Conservation (phyloP, 2,329 filamentous ascomycete genomes). For the Penicillium sp. region DNA sequence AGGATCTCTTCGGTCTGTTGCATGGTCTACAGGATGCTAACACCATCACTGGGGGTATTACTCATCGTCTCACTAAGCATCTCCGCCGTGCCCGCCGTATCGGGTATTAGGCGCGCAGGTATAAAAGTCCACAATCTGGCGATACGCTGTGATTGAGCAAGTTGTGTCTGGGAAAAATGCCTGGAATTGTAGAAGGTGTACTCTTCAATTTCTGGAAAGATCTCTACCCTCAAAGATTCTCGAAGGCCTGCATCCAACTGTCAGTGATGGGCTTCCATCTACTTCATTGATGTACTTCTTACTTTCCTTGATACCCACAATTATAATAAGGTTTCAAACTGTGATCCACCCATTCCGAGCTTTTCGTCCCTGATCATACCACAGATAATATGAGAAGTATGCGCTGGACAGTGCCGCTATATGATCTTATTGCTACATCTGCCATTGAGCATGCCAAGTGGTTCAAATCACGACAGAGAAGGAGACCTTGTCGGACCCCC, state of each 20-base stretch:
- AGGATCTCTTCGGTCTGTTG: conserved; percentile 25
- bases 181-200: background rate
- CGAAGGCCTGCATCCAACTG: background rate
- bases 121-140: background rate
- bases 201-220: background rate
- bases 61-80: conserved; percentile 20
- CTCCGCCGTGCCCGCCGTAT: conserved; percentile 25
- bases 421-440: too few relatives aligned
- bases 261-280: background rate
- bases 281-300: conserved; percentile 12
- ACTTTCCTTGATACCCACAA: conserved; percentile 25
- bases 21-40: conserved; percentile 24
- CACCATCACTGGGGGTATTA: conserved; percentile 6
- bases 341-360: background rate
- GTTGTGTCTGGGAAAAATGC: background rate
- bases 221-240: background rate
- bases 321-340: conserved; percentile 14
- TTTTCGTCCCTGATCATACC: too few relatives aligned
- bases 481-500: too few relatives aligned
- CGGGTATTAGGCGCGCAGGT: conserved; percentile 7
- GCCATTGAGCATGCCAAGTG: too few relatives aligned
- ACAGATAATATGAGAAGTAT: too few relatives aligned
- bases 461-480: too few relatives aligned
- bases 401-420: too few relatives aligned
- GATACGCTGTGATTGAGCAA: background rate